Evolutionary conservation across 2,329 filamentous ascomycete genomes (phyloP).

Genomic region (Calonectria crousiana): DNA sequence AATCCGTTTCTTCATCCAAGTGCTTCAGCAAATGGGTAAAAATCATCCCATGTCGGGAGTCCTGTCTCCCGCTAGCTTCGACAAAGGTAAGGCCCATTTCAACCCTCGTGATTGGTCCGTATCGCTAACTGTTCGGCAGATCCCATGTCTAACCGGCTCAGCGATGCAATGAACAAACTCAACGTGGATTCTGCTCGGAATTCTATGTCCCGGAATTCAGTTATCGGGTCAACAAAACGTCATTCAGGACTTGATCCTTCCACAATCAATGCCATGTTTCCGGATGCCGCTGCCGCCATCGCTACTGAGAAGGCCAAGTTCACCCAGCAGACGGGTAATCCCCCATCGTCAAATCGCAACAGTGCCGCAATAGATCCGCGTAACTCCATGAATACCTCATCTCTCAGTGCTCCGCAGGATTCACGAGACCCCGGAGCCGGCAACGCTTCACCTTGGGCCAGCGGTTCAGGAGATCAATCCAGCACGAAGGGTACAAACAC

Average conservation of each 20-base stretch:
- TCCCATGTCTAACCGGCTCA: slow-evolving; percentile 95
- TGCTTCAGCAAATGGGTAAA: slow-evolving; percentile 98
- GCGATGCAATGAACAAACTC: slow-evolving; percentile 96
- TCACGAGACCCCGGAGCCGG: slow-evolving; percentile 43
- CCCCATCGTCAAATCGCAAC: slow-evolving; percentile 92
- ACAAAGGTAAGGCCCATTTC: slow-evolving; percentile 77
- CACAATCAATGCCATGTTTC: slow-evolving; percentile 99
- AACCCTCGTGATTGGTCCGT: not conserved
- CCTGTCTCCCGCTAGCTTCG: slow-evolving; percentile 93
- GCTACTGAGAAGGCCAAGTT: slow-evolving; percentile 98
- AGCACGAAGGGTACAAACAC: slow-evolving; percentile 81
- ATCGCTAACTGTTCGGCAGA: slow-evolving; percentile 65
- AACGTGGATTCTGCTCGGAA: slow-evolving; percentile 89
- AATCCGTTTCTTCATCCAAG: slow-evolving; percentile 98
- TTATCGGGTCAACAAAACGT: slow-evolving; percentile 81
- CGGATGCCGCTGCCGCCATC: slow-evolving; percentile 97
- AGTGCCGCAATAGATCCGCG: slow-evolving; percentile 85
- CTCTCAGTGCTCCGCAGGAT: slow-evolving; percentile 72
- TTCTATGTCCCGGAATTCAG: slow-evolving; percentile 84
- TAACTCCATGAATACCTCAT: slow-evolving; percentile 78
- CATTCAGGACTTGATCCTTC: slow-evolving; percentile 94
- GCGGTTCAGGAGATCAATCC: slow-evolving; percentile 62
- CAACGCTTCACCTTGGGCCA: slow-evolving; percentile 79
- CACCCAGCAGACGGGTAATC: slow-evolving; percentile 92
- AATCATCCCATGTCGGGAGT: slow-evolving; percentile 97